These are phyloP conservation scores for Salix caprea DNA, from an alignment of 345 rosid species.

Conservation along the genomic window DNA sequence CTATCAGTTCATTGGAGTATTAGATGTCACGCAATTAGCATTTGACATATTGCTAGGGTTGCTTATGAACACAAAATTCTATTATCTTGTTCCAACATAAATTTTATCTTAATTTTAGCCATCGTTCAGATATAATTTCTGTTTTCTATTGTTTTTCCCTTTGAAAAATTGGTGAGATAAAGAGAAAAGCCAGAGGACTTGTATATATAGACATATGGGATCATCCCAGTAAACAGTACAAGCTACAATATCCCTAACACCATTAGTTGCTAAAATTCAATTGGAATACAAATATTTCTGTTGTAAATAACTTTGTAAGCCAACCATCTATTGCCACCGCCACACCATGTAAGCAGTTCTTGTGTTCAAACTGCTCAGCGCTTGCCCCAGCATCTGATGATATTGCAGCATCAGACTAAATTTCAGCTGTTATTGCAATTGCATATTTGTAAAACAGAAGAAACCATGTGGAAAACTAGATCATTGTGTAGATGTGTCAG, in stretches of 20 bases:
- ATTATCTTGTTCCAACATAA: too few relatives aligned
- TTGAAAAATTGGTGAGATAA: too few relatives aligned
- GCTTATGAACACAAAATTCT: too few relatives aligned
- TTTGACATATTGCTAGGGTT: too few relatives aligned
- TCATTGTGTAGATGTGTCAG: too few relatives aligned
- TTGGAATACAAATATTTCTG: neutral
- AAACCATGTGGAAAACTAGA: too few relatives aligned
- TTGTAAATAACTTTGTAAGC: neutral
- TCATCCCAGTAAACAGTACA: neutral
- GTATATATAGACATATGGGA: neutral
- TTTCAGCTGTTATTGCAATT: neutral
- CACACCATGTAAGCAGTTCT: neutral
- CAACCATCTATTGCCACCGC: neutral
- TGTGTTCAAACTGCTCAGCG: neutral
- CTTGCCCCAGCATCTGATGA: neutral
- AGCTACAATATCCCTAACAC: neutral
- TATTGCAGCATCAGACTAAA: neutral
- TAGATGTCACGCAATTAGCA: too few relatives aligned
- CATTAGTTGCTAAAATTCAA: neutral
- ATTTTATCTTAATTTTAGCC: too few relatives aligned
- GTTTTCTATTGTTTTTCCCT: too few relatives aligned
- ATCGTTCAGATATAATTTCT: too few relatives aligned
- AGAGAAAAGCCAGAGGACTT: too few relatives aligned
- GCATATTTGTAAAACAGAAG: neutral
- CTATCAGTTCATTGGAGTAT: too few relatives aligned